Conservation (phyloP, 1,284 basidiomycete genomes). For the Sutorius eximius region DNA sequence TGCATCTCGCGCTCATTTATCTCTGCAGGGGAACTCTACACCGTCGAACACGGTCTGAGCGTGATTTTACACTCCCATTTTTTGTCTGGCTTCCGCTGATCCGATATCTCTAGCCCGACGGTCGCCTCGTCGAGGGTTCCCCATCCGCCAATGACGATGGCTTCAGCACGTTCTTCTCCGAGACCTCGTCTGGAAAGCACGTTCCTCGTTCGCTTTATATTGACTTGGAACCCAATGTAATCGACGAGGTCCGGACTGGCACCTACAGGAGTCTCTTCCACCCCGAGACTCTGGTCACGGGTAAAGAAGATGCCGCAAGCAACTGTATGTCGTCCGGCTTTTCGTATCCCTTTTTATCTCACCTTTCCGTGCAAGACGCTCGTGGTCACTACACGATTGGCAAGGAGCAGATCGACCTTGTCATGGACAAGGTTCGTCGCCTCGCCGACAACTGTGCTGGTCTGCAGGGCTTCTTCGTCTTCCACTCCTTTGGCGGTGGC, state of each 20-base stretch:
- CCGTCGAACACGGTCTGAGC: constrained; percentile 94
- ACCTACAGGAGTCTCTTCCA: constrained; percentile 97
- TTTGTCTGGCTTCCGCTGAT: constrained; percentile 14
- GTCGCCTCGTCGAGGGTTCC: constrained; percentile 73
- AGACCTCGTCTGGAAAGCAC: constrained; percentile 93
- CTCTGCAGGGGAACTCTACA: constrained; percentile 91
- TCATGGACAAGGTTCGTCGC: constrained; percentile 96
- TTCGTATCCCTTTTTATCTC: background rate
- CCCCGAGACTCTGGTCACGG: constrained; percentile 96
- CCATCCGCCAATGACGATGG: constrained; percentile 80
- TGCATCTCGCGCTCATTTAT: constrained; percentile 20
- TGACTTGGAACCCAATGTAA: constrained; percentile 96
- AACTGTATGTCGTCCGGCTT: constrained; percentile 70
- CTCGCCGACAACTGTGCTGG: constrained; percentile 97
- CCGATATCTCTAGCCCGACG: constrained; percentile 62
- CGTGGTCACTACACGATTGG: constrained; percentile 98
- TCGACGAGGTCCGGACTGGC: constrained; percentile 96
- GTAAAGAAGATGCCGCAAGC: constrained; percentile 99
- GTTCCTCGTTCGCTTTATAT: constrained; percentile 98
- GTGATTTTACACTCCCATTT: constrained; percentile 48
- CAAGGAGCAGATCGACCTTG: constrained; percentile 90
- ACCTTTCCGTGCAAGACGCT: constrained; percentile 59
- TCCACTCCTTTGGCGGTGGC: constrained; percentile 99
- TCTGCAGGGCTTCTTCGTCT: constrained; percentile 99
- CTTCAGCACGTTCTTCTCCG: constrained; percentile 97